A percentile compares a stretch with the other conserved stretches of the same genome.
Conservation (phyloP, 2,329 filamentous ascomycete genomes). For the Colletotrichum neosansevieriae region DNA sequence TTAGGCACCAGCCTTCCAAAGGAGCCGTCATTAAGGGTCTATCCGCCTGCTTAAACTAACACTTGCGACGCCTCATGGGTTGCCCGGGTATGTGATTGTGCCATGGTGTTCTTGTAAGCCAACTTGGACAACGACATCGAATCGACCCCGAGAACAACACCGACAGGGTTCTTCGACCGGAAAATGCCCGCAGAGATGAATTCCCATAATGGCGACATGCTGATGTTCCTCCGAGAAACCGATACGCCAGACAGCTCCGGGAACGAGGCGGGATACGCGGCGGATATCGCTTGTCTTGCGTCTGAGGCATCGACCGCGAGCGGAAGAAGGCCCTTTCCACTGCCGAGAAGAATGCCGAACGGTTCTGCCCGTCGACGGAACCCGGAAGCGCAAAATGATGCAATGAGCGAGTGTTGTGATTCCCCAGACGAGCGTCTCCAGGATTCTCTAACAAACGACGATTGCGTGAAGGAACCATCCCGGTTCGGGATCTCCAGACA, state of each 20-base stretch:
- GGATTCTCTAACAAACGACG: no score
- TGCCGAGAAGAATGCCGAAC: not conserved
- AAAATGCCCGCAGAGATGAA: not conserved
- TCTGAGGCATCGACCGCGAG: constrained; percentile 31
- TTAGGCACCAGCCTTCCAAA: not conserved
- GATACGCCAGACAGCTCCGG: not conserved
- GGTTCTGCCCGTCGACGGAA: constrained; percentile 12
- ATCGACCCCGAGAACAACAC: not conserved
- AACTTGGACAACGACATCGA: not conserved
- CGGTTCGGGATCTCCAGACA: no score
- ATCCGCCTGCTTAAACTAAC: not conserved
- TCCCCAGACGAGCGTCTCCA: not conserved
- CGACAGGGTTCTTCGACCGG: constrained; percentile 1
- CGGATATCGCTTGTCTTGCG: not conserved
- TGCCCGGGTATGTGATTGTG: not conserved
- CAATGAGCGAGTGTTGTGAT: not conserved
- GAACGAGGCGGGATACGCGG: constrained; percentile 4
- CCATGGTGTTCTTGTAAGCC: not conserved
- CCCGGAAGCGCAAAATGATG: not conserved
- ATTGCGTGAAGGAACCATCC: no score
- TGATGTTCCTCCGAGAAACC: not conserved
- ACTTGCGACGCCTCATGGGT: not conserved
- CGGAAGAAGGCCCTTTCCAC: constrained; percentile 4
- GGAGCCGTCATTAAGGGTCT: constrained; percentile 1
- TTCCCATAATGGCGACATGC: not conserved